Evolutionary conservation across 495 filamentous ascomycete genomes (phyloP).

Genomic region (Lasiosphaeriaceae sp.): DNA sequence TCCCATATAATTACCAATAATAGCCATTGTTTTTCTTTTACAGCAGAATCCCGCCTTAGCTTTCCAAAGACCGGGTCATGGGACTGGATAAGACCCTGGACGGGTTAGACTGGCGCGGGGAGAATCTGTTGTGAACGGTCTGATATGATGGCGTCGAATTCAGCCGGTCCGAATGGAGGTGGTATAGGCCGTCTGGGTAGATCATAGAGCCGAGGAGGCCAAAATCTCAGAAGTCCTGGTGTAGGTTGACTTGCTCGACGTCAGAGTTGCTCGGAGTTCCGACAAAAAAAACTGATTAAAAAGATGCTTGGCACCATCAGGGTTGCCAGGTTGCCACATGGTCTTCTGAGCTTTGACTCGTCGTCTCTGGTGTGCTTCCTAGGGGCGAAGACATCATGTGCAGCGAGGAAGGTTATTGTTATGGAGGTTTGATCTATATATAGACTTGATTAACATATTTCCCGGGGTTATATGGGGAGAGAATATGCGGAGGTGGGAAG

Average conservation of each 20-base stretch:
- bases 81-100: neutral
- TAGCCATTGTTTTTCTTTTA: neutral
- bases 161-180: neutral
- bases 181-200: neutral
- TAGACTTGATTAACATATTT: conserved; percentile 4
- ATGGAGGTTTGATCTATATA: neutral
- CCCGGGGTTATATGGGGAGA: conserved; percentile 1
- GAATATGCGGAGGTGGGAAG: neutral
- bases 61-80: neutral
- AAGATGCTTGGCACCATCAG: no score
- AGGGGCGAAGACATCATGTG: neutral
- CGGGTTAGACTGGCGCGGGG: neutral
- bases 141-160: neutral
- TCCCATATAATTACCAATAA: neutral
- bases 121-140: neutral
- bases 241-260: neutral
- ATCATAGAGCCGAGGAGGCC: neutral
- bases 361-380: neutral
- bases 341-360: no score
- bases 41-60: neutral
- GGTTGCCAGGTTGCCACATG: no score
- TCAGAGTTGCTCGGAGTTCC: no score
- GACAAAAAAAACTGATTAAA: no score
- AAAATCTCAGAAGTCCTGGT: neutral
- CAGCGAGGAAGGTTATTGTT: neutral